Evolutionary conservation across 2,329 filamentous ascomycete genomes (phyloP).

Genomic region (Penicillium sp.): DNA sequence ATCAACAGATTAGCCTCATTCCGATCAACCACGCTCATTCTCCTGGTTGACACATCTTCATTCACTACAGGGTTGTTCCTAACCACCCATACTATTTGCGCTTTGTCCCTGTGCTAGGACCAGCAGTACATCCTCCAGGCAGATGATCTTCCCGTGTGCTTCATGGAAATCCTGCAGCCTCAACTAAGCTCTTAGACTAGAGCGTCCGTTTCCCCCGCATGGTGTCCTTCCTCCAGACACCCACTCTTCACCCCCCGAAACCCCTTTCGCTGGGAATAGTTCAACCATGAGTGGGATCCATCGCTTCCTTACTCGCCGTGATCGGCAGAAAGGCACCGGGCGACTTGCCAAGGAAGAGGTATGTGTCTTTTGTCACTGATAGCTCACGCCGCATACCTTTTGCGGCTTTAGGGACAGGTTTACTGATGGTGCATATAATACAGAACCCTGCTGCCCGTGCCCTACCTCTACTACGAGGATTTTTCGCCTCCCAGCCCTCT

Average conservation of each 20-base stretch:
- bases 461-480: constrained; percentile 30
- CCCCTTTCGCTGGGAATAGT: neutral
- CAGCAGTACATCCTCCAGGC: constrained; percentile 16
- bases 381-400: neutral
- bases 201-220: constrained; percentile 24
- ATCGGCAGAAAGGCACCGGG: constrained; percentile 32
- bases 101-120: constrained; percentile 15
- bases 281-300: constrained; percentile 45
- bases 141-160: constrained; percentile 28
- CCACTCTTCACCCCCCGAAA: neutral
- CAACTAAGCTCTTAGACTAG: constrained; percentile 19
- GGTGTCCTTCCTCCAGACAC: constrained; percentile 17
- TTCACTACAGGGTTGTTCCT: neutral
- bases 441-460: constrained; percentile 29
- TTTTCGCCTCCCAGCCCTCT: constrained; percentile 33
- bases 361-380: constrained; percentile 1
- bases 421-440: constrained; percentile 12
- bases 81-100: neutral
- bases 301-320: constrained; percentile 43
- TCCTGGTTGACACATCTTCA: constrained; percentile 8
- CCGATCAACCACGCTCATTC: constrained; percentile 15
- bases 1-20: constrained; percentile 19
- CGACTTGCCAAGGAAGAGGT: constrained; percentile 40
- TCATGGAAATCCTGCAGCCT: constrained; percentile 33
- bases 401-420: neutral